Percentiles rank a stretch among this genome's conserved stretches.
Conservation (phyloP, 2,329 filamentous ascomycete species). For the Fusarium chlamydosporum region DNA sequence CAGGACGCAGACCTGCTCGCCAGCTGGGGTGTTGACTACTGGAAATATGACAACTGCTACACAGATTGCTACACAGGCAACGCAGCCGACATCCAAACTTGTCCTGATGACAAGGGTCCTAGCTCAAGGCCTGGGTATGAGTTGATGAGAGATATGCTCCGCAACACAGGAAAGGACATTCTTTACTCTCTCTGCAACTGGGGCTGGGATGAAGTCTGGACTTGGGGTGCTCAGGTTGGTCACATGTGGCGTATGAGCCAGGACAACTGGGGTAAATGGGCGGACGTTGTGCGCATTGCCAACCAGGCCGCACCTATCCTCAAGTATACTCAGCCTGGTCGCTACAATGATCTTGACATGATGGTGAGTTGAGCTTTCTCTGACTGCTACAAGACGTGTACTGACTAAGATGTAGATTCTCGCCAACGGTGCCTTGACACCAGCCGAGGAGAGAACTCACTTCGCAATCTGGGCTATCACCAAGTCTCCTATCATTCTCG, state of each 20-base stretch:
- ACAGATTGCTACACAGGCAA: conserved; percentile 24
- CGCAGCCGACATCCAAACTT: conserved; percentile 24
- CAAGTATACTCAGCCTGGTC: conserved; percentile 28
- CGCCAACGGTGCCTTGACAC: conserved; percentile 23
- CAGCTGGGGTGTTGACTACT: conserved; percentile 34
- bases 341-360: conserved; percentile 33
- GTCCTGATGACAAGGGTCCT: conserved; percentile 10
- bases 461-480: conserved; percentile 36
- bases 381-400: fast-evolving
- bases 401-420: conserved; percentile 19
- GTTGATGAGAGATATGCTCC: conserved; percentile 25
- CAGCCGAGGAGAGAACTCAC: conserved; percentile 30
- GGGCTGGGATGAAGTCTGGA: conserved; percentile 35
- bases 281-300: conserved; percentile 29
- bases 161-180: conserved; percentile 26
- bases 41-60: conserved; percentile 38
- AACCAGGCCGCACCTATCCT: conserved; percentile 31
- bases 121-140: conserved; percentile 25
- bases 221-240: conserved; percentile 30
- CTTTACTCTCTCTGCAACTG: conserved; percentile 36
- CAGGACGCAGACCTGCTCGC: conserved; percentile 28
- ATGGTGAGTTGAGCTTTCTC: not conserved
- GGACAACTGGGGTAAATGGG: conserved; percentile 32
- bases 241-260: conserved; percentile 35
- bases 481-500: conserved; percentile 29